phyloP scores from a whole-genome alignment of 2,329 filamentous ascomycete genomes.

The Septoria linicola region DNA sequence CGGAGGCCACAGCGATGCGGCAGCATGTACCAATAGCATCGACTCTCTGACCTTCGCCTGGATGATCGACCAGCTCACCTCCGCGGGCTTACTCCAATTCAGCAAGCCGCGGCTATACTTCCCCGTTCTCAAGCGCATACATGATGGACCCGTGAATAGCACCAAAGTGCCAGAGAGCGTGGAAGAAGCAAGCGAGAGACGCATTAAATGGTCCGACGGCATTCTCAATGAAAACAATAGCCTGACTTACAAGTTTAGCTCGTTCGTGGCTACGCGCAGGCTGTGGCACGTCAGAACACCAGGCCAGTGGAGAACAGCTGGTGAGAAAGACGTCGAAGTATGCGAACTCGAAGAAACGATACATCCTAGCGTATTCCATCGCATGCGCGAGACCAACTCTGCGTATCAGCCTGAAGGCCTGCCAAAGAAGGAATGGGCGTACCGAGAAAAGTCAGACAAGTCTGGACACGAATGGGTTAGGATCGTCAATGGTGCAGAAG shows the following conservation, averaged over 20 bases:
- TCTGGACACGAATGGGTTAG: conserved; percentile 13
- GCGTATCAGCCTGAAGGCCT: conserved; percentile 14
- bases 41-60: conserved; percentile 41
- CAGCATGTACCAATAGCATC: conserved; percentile 26
- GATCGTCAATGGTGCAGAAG: conserved; percentile 8
- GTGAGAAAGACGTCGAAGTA: conserved; percentile 8
- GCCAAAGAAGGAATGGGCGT: conserved; percentile 10
- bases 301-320: conserved; percentile 16
- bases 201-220: conserved; percentile 24
- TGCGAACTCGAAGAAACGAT: conserved; percentile 19
- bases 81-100: conserved; percentile 18
- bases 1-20: conserved; percentile 44
- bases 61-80: conserved; percentile 39
- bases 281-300: conserved; percentile 15
- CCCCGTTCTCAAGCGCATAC: conserved; percentile 20
- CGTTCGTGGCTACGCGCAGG: conserved; percentile 19
- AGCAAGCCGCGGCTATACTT: conserved; percentile 18
- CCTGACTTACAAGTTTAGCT: conserved; percentile 14
- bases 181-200: conserved; percentile 21
- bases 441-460: conserved; percentile 3
- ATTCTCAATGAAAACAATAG: conserved; percentile 15
- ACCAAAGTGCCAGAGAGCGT: conserved; percentile 11
- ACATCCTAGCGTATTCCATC: conserved; percentile 19
- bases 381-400: conserved; percentile 9
- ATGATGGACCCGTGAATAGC: conserved; percentile 12